Conservation (phyloP, 345 rosid species). For the Citrus glauca region DNA sequence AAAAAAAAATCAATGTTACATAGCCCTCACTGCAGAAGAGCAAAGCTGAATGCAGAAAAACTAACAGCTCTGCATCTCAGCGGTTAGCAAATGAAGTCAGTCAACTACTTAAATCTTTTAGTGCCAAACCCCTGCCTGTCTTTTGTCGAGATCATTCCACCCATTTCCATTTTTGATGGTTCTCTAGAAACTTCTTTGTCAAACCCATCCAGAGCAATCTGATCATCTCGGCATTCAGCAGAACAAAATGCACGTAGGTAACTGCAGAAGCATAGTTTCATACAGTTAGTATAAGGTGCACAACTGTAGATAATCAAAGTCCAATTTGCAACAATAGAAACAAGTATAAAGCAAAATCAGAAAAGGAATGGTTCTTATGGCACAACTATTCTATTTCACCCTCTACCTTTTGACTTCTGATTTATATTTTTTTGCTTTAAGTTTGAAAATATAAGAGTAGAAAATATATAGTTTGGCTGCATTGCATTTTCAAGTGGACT, state of each 20-base stretch:
- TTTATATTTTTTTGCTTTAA: background rate
- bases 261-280: conserved; percentile 13
- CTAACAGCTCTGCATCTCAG: conserved; percentile 5
- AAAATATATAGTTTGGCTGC: background rate
- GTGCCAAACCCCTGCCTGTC: background rate
- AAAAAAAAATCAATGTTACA: background rate
- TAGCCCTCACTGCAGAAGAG: background rate
- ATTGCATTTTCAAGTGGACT: background rate
- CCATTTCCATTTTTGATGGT: background rate
- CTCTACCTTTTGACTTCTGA: background rate
- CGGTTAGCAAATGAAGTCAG: background rate
- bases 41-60: background rate
- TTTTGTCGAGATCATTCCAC: background rate
- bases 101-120: conserved; percentile 1
- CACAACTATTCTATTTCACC: background rate
- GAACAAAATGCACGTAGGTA: conserved; percentile 30
- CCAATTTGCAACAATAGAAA: background rate
- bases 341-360: background rate
- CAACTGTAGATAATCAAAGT: too few relatives aligned
- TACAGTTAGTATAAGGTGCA: background rate
- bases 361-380: background rate
- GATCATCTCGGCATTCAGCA: conserved; percentile 17
- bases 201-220: conserved; percentile 30
- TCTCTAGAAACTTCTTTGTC: conserved; percentile 6
- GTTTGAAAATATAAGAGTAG: background rate